A percentile compares a stretch with the other conserved stretches of the same genome.
These are phyloP conservation scores for Calamus simplicifolius DNA, from an alignment of 176 grass and related monocot species.

Conservation along the genomic window DNA sequence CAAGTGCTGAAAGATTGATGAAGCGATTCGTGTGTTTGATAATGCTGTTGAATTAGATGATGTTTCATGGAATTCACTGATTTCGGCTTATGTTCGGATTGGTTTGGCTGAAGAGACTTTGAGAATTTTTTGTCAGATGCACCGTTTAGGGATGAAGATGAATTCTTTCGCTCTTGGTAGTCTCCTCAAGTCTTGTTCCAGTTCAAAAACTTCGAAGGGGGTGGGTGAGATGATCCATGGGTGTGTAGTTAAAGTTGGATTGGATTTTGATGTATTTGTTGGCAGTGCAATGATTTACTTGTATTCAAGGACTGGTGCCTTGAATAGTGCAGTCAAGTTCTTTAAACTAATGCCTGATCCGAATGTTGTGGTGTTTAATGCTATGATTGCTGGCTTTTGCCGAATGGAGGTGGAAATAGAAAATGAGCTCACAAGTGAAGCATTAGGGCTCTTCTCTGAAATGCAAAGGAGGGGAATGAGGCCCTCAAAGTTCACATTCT, in stretches of 20 bases:
- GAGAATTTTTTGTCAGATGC: conserved; percentile 39
- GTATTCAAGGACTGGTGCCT: conserved; percentile 40
- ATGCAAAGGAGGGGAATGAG: conserved; percentile 43
- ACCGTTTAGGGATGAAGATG: conserved; percentile 16
- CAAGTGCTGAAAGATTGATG: conserved; percentile 32
- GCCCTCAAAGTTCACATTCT: conserved; percentile 68
- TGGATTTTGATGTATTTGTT: conserved; percentile 36
- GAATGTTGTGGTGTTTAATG: conserved; percentile 71
- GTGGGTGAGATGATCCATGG: conserved; percentile 44
- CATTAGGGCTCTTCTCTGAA: conserved; percentile 37
- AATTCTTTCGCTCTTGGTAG: conserved; percentile 73
- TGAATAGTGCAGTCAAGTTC: conserved; percentile 32
- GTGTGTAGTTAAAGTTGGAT: conserved; percentile 53
- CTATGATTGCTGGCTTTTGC: conserved; percentile 56
- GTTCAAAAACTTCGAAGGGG: not conserved
- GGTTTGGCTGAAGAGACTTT: conserved; percentile 18
- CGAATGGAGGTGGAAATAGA: conserved; percentile 19
- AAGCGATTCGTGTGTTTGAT: conserved; percentile 38
- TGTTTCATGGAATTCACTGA: conserved; percentile 63
- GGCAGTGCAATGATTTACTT: conserved; percentile 51
- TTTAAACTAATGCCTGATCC: conserved; percentile 41
- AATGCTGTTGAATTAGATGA: conserved; percentile 24
- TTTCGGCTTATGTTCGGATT: conserved; percentile 34
- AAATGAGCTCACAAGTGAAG: conserved; percentile 20
- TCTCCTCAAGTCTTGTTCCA: conserved; percentile 44